These are phyloP conservation scores for Rhododendron ovatum DNA, from an alignment of 148 eudicot species.

Conservation along the genomic window DNA sequence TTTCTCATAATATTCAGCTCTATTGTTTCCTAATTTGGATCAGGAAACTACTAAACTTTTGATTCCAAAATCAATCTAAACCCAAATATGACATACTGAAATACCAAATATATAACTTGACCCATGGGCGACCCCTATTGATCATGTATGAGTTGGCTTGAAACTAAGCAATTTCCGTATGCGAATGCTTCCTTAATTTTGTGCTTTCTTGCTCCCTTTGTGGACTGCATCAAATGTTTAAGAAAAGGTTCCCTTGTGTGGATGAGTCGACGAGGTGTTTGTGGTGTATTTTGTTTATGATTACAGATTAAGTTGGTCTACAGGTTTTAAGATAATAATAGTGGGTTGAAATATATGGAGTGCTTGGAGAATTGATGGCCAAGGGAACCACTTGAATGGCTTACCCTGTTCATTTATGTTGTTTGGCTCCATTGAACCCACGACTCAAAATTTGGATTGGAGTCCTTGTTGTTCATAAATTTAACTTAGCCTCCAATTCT, in stretches of 20 bases:
- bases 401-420: background rate
- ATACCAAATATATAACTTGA: too few species aligned
- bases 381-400: background rate
- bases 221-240: background rate
- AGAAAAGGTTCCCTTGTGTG: background rate
- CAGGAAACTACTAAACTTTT: too few species aligned
- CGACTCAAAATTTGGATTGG: background rate
- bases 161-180: too few species aligned
- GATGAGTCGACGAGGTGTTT: background rate
- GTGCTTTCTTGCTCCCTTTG: too few species aligned
- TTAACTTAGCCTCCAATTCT: background rate
- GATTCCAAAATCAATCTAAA: too few species aligned
- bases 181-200: too few species aligned
- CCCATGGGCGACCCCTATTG: too few species aligned
- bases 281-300: background rate
- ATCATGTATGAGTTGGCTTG: too few species aligned
- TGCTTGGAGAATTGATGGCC: background rate
- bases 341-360: background rate
- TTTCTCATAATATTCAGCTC: too few species aligned
- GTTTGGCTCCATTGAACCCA: background rate
- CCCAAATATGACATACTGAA: too few species aligned
- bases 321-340: too few species aligned
- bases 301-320: background rate
- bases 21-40: too few species aligned
- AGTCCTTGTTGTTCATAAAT: background rate